phyloP scores from a whole-genome alignment of 352 stramenopile genomes.

The Thraustotheca clavata region DNA sequence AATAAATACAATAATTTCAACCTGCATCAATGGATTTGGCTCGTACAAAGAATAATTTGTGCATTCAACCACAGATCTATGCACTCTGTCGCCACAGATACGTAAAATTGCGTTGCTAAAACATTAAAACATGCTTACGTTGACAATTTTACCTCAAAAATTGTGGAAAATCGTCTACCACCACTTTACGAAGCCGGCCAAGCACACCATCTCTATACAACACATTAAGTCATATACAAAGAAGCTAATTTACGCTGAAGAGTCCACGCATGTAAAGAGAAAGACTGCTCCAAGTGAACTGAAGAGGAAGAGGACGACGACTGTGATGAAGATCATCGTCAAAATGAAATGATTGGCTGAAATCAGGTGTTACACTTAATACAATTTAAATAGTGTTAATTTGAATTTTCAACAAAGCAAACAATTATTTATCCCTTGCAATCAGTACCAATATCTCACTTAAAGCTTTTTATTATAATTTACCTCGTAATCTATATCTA shows the following conservation, averaged over 20 bases:
- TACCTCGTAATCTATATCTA: too few species aligned
- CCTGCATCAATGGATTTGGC: constrained; percentile 33
- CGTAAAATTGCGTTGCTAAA: neutral
- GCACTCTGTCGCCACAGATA: neutral
- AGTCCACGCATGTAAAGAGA: constrained; percentile 6
- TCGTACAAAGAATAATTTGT: constrained; percentile 25
- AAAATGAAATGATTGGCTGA: too few species aligned
- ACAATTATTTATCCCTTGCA: too few species aligned
- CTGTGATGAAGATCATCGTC: neutral
- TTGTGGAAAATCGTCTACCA: neutral
- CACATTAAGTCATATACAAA: neutral
- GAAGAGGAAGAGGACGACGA: neutral
- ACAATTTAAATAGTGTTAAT: too few species aligned
- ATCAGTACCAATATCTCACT: too few species aligned
- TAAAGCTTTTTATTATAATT: too few species aligned
- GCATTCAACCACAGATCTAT: neutral
- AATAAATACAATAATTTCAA: constrained; percentile 18
- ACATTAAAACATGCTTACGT: neutral
- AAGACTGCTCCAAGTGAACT: neutral
- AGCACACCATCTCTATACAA: neutral
- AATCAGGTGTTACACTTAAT: too few species aligned
- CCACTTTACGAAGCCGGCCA: neutral
- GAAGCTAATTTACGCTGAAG: neutral
- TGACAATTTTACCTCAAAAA: neutral
- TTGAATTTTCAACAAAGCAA: too few species aligned